phyloP scores from a whole-genome alignment of 345 rosid genomes.

The Salix arbutifolia region DNA sequence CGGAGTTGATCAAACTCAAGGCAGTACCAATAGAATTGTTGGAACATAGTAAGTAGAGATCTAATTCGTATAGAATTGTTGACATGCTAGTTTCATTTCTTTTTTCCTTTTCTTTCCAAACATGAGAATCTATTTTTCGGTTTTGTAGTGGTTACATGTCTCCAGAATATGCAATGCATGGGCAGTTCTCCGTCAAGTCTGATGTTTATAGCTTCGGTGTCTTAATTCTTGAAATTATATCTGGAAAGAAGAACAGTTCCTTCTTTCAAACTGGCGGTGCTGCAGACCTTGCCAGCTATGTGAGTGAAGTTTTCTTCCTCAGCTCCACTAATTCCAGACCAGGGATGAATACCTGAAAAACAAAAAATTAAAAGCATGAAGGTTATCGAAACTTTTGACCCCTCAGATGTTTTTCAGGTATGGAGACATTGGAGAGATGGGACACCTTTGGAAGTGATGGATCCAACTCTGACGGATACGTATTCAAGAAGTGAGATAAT shows the following conservation, averaged over 20 bases:
- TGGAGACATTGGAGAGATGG: constrained; percentile 58
- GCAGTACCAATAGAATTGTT: constrained; percentile 14
- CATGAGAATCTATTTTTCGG: neutral
- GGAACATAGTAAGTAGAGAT: constrained; percentile 25
- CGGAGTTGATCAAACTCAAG: constrained; percentile 22
- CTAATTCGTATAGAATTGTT: neutral
- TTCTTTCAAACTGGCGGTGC: constrained; percentile 5
- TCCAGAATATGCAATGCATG: constrained; percentile 22
- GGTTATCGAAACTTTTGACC: neutral
- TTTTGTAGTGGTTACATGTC: constrained; percentile 5
- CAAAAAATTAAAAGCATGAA: neutral
- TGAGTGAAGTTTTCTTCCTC: neutral
- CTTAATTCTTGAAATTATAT: constrained; percentile 18
- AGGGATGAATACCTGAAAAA: neutral
- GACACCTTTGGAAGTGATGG: constrained; percentile 41
- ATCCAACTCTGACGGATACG: constrained; percentile 29
- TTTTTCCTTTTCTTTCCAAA: neutral
- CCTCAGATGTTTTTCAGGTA: constrained; percentile 28
- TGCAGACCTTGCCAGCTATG: constrained; percentile 13
- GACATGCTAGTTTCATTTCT: neutral
- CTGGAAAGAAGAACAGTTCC: constrained; percentile 17
- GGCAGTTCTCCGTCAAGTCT: constrained; percentile 12
- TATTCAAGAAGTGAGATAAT: constrained; percentile 41
- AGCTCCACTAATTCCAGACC: neutral
- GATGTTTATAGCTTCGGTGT: constrained; percentile 19